phyloP scores from a whole-genome alignment of 176 grass and related monocot species.

The Aegilops longissima region DNA sequence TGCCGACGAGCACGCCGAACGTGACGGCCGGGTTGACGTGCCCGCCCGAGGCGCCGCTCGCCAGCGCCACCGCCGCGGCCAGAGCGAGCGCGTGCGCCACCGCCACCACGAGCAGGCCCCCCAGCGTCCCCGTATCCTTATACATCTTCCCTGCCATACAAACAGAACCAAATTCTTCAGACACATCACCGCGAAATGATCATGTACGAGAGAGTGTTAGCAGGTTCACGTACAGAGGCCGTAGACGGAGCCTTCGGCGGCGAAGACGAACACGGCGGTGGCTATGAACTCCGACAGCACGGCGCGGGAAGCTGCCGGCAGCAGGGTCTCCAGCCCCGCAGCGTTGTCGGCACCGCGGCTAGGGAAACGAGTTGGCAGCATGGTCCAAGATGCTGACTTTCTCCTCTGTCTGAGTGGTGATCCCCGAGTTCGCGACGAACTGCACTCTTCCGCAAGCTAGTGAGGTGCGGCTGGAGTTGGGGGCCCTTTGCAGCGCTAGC shows the following conservation, averaged over 20 bases:
- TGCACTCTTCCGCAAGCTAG: background rate
- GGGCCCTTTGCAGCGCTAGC: constrained; percentile 1
- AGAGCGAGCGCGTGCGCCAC: constrained; percentile 72
- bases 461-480: background rate
- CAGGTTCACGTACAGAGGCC: constrained; percentile 48
- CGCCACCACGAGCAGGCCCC: constrained; percentile 62
- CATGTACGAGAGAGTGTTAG: background rate
- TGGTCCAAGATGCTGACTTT: background rate
- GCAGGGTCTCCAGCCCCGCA: constrained; percentile 30
- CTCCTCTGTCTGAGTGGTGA: background rate
- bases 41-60: constrained; percentile 48
- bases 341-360: background rate
- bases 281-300: constrained; percentile 77
- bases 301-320: constrained; percentile 52
- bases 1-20: constrained; percentile 70
- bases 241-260: constrained; percentile 73
- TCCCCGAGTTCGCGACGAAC: background rate
- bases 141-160: constrained; percentile 69
- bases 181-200: background rate
- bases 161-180: background rate
- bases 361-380: constrained; percentile 40
- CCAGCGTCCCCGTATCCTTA: constrained; percentile 49
- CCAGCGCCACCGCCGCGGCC: constrained; percentile 50
- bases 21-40: constrained; percentile 91
- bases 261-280: constrained; percentile 85